Evolutionary conservation across 2,329 filamentous ascomycete genomes (phyloP).

Genomic region (Diaporthe amygdali): DNA sequence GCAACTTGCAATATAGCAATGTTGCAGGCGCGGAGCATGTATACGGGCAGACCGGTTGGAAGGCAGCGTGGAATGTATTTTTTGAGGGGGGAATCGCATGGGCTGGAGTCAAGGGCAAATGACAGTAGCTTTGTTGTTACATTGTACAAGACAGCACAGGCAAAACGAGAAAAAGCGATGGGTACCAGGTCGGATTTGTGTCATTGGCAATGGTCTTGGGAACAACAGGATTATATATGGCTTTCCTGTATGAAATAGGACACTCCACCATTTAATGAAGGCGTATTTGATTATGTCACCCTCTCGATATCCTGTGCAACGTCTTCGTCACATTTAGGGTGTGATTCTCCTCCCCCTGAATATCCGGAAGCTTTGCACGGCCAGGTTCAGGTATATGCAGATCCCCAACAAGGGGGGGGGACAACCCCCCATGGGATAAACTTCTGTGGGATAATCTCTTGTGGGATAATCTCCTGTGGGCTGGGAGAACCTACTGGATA

Average conservation of each 20-base stretch:
- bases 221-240: not conserved
- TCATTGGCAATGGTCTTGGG: not conserved
- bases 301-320: not conserved
- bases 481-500: too few species aligned
- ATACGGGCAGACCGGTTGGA: not conserved
- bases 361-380: not conserved
- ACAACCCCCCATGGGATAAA: too few species aligned
- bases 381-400: not conserved
- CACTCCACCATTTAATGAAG: not conserved
- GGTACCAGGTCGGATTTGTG: not conserved
- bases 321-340: too few species aligned
- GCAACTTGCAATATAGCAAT: not conserved
- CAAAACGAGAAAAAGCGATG: not conserved
- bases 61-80: not conserved
- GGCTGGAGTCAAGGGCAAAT: conserved; percentile 12
- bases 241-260: not conserved
- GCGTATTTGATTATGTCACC: not conserved
- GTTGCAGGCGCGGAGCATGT: not conserved
- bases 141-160: not conserved
- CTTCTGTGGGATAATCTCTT: too few species aligned
- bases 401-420: too few species aligned
- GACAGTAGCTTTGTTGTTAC: not conserved
- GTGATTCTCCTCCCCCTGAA: not conserved
- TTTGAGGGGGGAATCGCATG: conserved; percentile 8
- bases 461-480: too few species aligned